A percentile compares a stretch with the other conserved stretches of the same genome.
These are phyloP conservation scores for Ajuga reptans DNA, from an alignment of 305 asterid species.

Conservation along the genomic window DNA sequence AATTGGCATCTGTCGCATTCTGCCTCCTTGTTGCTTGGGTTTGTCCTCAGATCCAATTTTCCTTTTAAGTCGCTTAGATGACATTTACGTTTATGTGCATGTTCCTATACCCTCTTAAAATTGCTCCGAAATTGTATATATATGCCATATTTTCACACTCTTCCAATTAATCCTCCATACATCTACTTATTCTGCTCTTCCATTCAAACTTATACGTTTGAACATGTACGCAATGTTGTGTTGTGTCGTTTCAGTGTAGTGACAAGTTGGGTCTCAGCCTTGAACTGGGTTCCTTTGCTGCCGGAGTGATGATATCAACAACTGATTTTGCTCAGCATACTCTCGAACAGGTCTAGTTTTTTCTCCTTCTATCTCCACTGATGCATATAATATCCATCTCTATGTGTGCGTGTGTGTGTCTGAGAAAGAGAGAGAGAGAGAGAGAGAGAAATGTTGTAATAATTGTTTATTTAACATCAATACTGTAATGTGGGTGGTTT, in stretches of 20 bases:
- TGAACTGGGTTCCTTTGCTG: slow-evolving; percentile 76
- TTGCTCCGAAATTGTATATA: neutral
- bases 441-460: neutral
- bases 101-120: slow-evolving; percentile 6
- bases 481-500: too few species aligned
- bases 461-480: too few species aligned
- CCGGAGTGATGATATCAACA: slow-evolving; percentile 75
- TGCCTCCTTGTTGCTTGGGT: slow-evolving; percentile 86
- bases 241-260: slow-evolving; percentile 49
- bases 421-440: neutral
- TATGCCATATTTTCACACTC: neutral
- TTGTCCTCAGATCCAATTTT: slow-evolving; percentile 35
- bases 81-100: slow-evolving; percentile 10
- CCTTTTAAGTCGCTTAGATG: slow-evolving; percentile 17
- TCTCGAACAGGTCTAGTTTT: slow-evolving; percentile 48
- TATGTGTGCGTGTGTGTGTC: neutral
- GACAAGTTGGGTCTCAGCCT: slow-evolving; percentile 67
- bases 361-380: neutral
- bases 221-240: neutral
- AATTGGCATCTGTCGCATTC: slow-evolving; percentile 71
- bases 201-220: neutral
- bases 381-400: neutral
- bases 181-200: slow-evolving; percentile 1
- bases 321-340: slow-evolving; percentile 65
- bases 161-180: neutral